These are phyloP conservation scores for Thielaviopsis ethacetica DNA, from an alignment of 2,329 filamentous ascomycete genomes.

Conservation along the genomic window DNA sequence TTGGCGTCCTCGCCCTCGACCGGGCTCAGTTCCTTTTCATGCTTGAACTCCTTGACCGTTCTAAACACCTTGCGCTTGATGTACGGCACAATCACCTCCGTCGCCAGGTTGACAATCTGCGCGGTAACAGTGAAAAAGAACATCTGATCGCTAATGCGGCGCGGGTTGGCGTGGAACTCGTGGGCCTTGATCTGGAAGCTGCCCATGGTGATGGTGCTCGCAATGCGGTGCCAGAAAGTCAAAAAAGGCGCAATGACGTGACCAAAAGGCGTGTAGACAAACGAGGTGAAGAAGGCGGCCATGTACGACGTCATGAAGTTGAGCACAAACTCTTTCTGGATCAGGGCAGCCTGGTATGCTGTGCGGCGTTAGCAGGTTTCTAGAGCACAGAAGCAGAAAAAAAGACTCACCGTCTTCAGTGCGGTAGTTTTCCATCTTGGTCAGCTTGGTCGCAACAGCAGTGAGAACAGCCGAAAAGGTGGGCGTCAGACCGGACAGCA, in stretches of 20 bases:
- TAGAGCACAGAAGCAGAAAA: neutral
- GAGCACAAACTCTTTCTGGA: slow-evolving; percentile 85
- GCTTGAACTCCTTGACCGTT: slow-evolving; percentile 59
- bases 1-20: slow-evolving; percentile 52
- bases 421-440: slow-evolving; percentile 79
- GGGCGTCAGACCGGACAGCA: slow-evolving; percentile 70
- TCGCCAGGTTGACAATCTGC: slow-evolving; percentile 71
- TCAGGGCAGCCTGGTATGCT: slow-evolving; percentile 69
- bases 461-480: slow-evolving; percentile 63
- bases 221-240: slow-evolving; percentile 60
- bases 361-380: neutral
- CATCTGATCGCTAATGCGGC: slow-evolving; percentile 73
- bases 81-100: slow-evolving; percentile 75
- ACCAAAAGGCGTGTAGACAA: slow-evolving; percentile 88
- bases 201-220: slow-evolving; percentile 58
- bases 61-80: slow-evolving; percentile 62
- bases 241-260: slow-evolving; percentile 70
- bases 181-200: slow-evolving; percentile 51
- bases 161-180: slow-evolving; percentile 67
- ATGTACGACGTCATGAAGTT: slow-evolving; percentile 96
- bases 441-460: slow-evolving; percentile 58
- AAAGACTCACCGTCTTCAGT: slow-evolving; percentile 47
- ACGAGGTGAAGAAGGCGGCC: slow-evolving; percentile 80
- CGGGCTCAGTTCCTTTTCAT: slow-evolving; percentile 28
- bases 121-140: slow-evolving; percentile 94